Base-by-base conservation (phyloP, 495 filamentous ascomycete species). In the Pyrenula aspistea region DNA sequence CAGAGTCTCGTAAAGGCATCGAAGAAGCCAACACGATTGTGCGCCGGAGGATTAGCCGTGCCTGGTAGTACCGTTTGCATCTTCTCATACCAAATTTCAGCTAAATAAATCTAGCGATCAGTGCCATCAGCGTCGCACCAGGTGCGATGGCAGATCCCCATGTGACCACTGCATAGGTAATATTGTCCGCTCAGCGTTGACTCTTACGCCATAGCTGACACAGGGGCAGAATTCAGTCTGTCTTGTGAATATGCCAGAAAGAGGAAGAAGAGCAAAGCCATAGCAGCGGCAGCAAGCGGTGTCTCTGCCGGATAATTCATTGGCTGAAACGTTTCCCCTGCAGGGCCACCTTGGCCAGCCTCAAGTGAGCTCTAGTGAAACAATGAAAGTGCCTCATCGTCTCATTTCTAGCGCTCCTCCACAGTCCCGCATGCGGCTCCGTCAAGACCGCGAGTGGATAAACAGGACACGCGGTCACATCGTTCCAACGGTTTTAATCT, bases 121-220 rank as follows among this genome's bases (percentile, higher is more conserved):
- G 67, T 96, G 91, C 73, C 96, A 96, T 72, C 91, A 96, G 71
- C 75, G 95, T 47, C 79, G 91, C 63, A 96, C 91, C 51, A 96
- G 94, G 71, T 96, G 91, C 68, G 91, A 96, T 69, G 91, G 91
- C 59, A 88, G 94, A 66, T 80, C 84, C 57, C 91, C 91, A 15
- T 96, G 91, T 66, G 89, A 89, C 55, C 91, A 96, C 75, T 96
- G 91, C 73, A 82, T 91, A 67, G 90, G 89, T 94, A 77, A 66
- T 25, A 52, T 20, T 22, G 12, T 36, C 56, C 19, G 24, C 22
- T 21, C 19, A n/a, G n/a, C n/a, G n/a, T 22, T n/a, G 15, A n/a
- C 51, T 52, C 61, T 50, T 60, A 48, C 1, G 1, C 22, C 47
- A 54, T 21, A 56, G 54, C 56, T 12, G n/a, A 15, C 68, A 54